These are phyloP conservation scores for Misopates orontium DNA, from an alignment of 257 asterid genomes.

Conservation along the genomic window DNA sequence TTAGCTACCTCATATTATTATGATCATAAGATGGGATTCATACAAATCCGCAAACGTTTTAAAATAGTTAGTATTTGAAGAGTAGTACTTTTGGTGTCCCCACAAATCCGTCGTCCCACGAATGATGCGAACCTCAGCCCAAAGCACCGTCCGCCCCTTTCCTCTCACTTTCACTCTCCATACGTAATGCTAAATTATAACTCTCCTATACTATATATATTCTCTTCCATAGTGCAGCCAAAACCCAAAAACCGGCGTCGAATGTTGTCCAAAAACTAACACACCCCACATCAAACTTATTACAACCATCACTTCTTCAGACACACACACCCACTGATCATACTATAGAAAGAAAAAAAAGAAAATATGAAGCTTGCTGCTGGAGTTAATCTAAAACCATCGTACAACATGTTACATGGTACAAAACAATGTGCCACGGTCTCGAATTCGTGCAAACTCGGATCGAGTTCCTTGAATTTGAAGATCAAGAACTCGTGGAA, in stretches of 20 bases:
- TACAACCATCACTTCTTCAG: not conserved
- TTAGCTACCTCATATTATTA: too few relatives aligned
- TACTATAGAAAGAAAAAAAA: not conserved
- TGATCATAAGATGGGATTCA: slow-evolving; percentile 15
- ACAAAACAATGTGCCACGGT: slow-evolving; percentile 6
- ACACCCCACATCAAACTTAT: not conserved
- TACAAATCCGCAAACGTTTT: slow-evolving; percentile 33
- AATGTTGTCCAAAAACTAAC: not conserved
- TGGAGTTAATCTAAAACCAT: slow-evolving; percentile 27
- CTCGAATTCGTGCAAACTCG: not conserved
- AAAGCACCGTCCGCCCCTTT: slow-evolving; percentile 18
- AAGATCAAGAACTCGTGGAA: slow-evolving; percentile 35
- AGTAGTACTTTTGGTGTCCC: slow-evolving; percentile 14
- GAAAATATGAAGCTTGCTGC: slow-evolving; percentile 41
- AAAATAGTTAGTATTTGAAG: not conserved
- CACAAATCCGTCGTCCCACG: slow-evolving; percentile 19
- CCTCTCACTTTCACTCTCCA: slow-evolving; percentile 25
- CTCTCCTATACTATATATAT: slow-evolving; percentile 25
- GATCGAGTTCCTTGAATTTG: slow-evolving; percentile 4
- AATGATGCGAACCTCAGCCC: not conserved
- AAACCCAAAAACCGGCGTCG: not conserved
- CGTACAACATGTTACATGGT: slow-evolving; percentile 25
- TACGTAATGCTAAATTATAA: not conserved
- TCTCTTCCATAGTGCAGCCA: slow-evolving; percentile 20
- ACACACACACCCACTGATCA: not conserved